Conservation (phyloP, 805 yeast genomes). For the Clavispora santaluciae region DNA sequence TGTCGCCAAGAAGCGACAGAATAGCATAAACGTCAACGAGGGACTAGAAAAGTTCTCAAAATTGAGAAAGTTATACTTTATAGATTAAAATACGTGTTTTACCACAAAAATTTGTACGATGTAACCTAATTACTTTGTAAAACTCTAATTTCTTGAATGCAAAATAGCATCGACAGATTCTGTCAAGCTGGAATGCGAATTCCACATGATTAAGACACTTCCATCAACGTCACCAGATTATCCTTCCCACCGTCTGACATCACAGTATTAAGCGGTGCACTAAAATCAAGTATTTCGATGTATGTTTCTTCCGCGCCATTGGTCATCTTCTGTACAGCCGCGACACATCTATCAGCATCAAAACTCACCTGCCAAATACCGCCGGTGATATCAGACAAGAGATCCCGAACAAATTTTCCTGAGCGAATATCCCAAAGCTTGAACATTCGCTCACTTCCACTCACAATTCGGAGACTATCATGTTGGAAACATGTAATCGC, state of each 20-base stretch:
- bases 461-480: slow-evolving; percentile 74
- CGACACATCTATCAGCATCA: slow-evolving; percentile 78
- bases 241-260: background rate
- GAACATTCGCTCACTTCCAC: slow-evolving; percentile 85
- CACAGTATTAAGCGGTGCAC: slow-evolving; percentile 21
- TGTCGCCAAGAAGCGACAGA: slow-evolving; percentile 13
- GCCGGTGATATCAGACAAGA: slow-evolving; percentile 70
- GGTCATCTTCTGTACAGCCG: slow-evolving; percentile 67
- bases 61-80: slow-evolving; percentile 31
- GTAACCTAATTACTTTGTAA: too few species aligned
- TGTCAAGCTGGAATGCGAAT: too few species aligned
- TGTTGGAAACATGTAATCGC: slow-evolving; percentile 94
- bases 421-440: slow-evolving; percentile 82
- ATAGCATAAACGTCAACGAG: slow-evolving; percentile 27
- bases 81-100: slow-evolving; percentile 5
- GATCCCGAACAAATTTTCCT: slow-evolving; percentile 70
- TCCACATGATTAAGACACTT: background rate
- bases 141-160: too few species aligned
- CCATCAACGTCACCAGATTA: background rate
- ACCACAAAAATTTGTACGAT: too few species aligned
- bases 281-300: slow-evolving; percentile 83
- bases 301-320: slow-evolving; percentile 56
- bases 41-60: slow-evolving; percentile 31
- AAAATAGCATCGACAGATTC: too few species aligned
- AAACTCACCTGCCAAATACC: slow-evolving; percentile 94